Percentiles rank a stretch among this genome's conserved stretches.
Conservation (phyloP, 73 alveolate species). For the Paramecium octaurelia region DNA sequence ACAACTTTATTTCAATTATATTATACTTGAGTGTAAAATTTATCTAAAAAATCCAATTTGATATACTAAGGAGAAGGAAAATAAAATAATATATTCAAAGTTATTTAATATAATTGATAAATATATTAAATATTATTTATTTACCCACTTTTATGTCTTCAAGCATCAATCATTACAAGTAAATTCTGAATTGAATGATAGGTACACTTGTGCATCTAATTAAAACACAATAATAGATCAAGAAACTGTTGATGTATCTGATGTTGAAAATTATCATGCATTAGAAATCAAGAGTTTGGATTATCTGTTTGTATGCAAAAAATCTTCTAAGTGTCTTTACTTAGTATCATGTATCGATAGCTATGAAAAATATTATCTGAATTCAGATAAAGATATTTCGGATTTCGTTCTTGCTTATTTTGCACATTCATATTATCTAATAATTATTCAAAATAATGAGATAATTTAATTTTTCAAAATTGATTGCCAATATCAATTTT, state of each 20-base stretch:
- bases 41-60: neutral
- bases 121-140: neutral
- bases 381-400: neutral
- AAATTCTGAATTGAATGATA: neutral
- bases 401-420: neutral
- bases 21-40: neutral
- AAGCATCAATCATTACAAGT: conserved; percentile 1
- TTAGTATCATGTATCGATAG: neutral
- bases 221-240: neutral
- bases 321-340: neutral
- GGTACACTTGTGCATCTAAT: neutral
- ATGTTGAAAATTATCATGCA: neutral
- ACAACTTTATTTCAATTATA: neutral
- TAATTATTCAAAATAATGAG: neutral
- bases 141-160: neutral
- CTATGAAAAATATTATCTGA: neutral
- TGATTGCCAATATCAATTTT: neutral
- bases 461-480: neutral
- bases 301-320: neutral
- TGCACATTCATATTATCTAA: neutral
- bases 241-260: neutral
- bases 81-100: neutral
- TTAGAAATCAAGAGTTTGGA: neutral
- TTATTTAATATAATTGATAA: neutral
- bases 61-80: neutral